Percentiles rank a stretch among this genome's conserved stretches.
These are phyloP conservation scores for Solanum virginianum DNA, from an alignment of 257 asterid genomes.

Conservation along the genomic window DNA sequence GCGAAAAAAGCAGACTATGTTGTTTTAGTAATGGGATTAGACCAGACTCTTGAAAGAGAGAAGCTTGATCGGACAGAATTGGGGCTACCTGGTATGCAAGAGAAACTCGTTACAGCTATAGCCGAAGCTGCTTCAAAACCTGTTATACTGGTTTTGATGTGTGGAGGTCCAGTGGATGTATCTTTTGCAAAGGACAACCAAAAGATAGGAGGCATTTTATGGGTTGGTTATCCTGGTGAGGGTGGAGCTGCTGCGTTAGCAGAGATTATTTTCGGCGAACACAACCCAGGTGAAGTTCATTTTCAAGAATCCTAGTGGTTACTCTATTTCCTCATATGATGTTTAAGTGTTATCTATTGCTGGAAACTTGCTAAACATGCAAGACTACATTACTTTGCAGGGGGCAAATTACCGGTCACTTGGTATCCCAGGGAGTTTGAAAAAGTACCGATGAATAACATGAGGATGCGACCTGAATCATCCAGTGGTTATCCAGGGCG, in stretches of 20 bases:
- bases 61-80: conserved; percentile 29
- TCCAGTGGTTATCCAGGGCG: conserved; percentile 60
- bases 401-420: conserved; percentile 58
- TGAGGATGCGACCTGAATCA: conserved; percentile 63
- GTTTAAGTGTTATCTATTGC: not conserved
- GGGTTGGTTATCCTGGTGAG: conserved; percentile 56
- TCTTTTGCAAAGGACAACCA: conserved; percentile 42
- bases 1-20: conserved; percentile 38
- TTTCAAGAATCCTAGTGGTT: not conserved
- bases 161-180: conserved; percentile 68
- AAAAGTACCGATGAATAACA: conserved; percentile 52
- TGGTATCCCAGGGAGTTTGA: conserved; percentile 60
- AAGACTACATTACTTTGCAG: conserved; percentile 11
- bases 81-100: conserved; percentile 50
- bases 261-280: conserved; percentile 39
- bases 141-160: conserved; percentile 32
- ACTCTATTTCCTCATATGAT: not conserved
- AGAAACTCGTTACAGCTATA: conserved; percentile 18
- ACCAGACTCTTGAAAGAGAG: conserved; percentile 47
- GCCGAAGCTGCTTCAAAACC: conserved; percentile 37
- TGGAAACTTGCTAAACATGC: not conserved
- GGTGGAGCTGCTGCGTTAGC: conserved; percentile 58
- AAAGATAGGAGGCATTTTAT: conserved; percentile 37
- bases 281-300: conserved; percentile 42
- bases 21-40: conserved; percentile 54